phyloP scores from a whole-genome alignment of 2,329 filamentous ascomycete species.

The Chalara sp. region DNA sequence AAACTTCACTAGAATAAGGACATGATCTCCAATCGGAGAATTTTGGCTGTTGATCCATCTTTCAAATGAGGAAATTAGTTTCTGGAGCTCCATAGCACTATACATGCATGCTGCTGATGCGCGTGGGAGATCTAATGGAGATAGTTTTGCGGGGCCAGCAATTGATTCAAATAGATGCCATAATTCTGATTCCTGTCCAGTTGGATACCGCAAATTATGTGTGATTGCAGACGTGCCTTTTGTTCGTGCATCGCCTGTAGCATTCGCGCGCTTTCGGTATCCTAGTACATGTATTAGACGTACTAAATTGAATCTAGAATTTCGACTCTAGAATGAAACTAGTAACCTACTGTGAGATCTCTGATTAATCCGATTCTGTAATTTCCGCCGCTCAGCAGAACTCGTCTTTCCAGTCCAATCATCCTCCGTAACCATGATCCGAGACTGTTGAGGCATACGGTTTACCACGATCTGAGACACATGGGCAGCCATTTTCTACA shows the following conservation, averaged over 20 bases:
- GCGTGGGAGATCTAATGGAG: background rate
- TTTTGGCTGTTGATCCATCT: background rate
- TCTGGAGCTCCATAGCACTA: background rate
- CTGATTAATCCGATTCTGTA: constrained; percentile 16
- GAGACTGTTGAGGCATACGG: constrained; percentile 2
- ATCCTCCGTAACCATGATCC: constrained; percentile 11
- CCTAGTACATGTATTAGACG: background rate
- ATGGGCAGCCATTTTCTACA: no score
- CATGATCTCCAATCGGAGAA: constrained; percentile 8
- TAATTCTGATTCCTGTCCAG: no score
- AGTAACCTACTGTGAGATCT: constrained; percentile 17
- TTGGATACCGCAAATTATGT: background rate
- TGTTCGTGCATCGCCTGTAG: background rate
- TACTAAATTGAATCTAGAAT: background rate
- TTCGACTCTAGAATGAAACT: background rate
- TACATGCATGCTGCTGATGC: background rate
- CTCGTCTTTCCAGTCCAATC: constrained; percentile 27
- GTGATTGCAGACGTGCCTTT: no score
- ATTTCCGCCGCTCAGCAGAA: constrained; percentile 14
- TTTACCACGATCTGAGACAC: no score
- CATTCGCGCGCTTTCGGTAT: background rate
- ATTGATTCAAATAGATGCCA: no score
- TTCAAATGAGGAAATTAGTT: background rate
- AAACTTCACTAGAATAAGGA: constrained; percentile 12
- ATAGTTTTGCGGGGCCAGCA: background rate